Evolutionary conservation across 768 basidiomycete genomes (phyloP), one percentile per base, ranked within the genome.

Genomic region (Podaxis carcinomalis): DNA sequence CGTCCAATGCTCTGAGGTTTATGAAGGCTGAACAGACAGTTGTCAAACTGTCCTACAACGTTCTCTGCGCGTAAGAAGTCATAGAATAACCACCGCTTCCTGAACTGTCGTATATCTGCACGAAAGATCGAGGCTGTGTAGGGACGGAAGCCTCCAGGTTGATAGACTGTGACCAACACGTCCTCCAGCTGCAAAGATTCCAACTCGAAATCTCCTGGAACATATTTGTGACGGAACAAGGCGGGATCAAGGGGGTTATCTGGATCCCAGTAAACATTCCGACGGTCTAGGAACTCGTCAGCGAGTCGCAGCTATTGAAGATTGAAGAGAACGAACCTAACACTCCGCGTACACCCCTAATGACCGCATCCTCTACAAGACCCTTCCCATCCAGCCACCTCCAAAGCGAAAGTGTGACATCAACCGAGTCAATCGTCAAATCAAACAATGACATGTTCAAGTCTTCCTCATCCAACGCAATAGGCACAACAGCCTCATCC

Each of bases 321-420:
- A 35, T 49, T 19, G 5, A 2, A 27, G 4, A 56, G n/a, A 2
- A 74, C 86, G 53, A 66, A 92, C 95, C 95, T 57, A 98, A 72
- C 14, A 95, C 87, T 6, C 97, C 97, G 61, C 97, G 86, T 3
- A 98, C 96, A 53, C 97, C 97, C 69, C 90, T 92, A 62, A 99
- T 82, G 27, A 90, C 91, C 2, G 95, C 96, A 69, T 94, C 90
- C 66, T 92, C 87, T 5, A 99, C 79, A 19, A 99, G 75, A 0
- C 97, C 97, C 71, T 94, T 97, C 1, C 97, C 96, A 70, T 97
- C 94, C 58, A 98, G 77, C 97, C 97, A 99, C 57, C 89, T 81
- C 74, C 88, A 84, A 5, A 99, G 77, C 35, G 93, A 96, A 13
- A 99, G 78, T 0, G 93, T 94, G 14, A 99, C 95, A 64, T 98